Percentiles rank a stretch among this genome's conserved stretches.
Conservation (phyloP, 108 stramenopile genomes). For the Mayamaea pseudoterrestris region DNA sequence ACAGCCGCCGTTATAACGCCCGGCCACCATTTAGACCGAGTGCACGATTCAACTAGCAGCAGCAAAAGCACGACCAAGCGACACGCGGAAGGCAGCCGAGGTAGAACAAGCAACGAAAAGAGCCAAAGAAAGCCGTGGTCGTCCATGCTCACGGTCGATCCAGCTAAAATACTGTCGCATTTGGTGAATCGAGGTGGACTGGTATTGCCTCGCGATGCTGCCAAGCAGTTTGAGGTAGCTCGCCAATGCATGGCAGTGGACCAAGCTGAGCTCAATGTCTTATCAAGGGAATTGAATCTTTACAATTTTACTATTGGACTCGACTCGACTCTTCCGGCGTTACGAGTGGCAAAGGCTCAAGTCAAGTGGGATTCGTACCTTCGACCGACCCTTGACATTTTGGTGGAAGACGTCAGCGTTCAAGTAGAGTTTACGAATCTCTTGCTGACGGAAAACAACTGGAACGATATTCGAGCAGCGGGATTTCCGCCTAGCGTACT, state of each 20-base stretch:
- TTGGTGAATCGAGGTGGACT: slow-evolving; percentile 17
- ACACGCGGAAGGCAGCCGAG: too few relatives aligned
- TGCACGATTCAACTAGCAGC: too few relatives aligned
- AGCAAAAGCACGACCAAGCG: too few relatives aligned
- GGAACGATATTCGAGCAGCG: slow-evolving; percentile 14
- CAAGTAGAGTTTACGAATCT: slow-evolving; percentile 24
- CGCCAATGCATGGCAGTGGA: slow-evolving; percentile 9
- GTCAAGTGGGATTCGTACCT: slow-evolving; percentile 17
- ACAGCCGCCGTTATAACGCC: too few relatives aligned
- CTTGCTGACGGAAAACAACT: slow-evolving; percentile 19
- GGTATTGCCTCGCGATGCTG: slow-evolving; percentile 6
- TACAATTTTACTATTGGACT: slow-evolving; percentile 11
- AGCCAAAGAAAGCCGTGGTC: too few relatives aligned
- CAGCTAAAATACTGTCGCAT: slow-evolving; percentile 6
- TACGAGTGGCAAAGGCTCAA: slow-evolving; percentile 10
- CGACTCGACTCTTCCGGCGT: neutral
- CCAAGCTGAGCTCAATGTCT: slow-evolving; percentile 9
- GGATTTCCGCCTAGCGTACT: slow-evolving; percentile 20
- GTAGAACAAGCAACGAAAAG: too few relatives aligned
- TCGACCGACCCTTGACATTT: slow-evolving; percentile 16
- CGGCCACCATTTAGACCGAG: too few relatives aligned
- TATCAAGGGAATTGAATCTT: slow-evolving; percentile 5
- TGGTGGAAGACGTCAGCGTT: slow-evolving; percentile 19
- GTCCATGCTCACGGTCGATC: slow-evolving; percentile 16
- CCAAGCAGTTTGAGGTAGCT: slow-evolving; percentile 9